A percentile compares a stretch with the other conserved stretches of the same genome.
These are phyloP conservation scores for Arabidopsis arenosa DNA, from an alignment of 345 rosid genomes.

Conservation along the genomic window DNA sequence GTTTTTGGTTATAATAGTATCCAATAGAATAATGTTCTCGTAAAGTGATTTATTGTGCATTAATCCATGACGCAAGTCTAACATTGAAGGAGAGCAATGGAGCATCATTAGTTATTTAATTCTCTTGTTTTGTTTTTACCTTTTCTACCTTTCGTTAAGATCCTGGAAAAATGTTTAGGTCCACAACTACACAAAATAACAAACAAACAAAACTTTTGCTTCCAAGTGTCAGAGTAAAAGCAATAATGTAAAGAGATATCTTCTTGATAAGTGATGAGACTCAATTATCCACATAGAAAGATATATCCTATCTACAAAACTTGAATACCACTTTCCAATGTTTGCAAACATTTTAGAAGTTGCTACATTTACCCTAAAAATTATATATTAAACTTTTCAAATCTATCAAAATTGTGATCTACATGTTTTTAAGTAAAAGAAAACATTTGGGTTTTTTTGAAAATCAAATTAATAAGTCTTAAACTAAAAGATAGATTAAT, in stretches of 20 bases:
- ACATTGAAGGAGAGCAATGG: no score
- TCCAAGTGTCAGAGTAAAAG: not conserved
- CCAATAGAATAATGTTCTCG: no score
- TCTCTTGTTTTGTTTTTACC: no score
- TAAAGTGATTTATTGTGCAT: no score
- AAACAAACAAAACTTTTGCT: not conserved
- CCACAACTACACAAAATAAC: not conserved
- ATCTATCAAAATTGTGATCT: not conserved
- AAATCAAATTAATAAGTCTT: not conserved
- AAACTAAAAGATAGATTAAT: not conserved
- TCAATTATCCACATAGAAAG: not conserved
- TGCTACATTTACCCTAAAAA: not conserved
- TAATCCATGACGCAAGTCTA: no score
- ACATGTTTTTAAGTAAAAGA: not conserved
- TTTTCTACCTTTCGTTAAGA: no score
- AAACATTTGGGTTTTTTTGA: not conserved
- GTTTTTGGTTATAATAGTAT: not conserved
- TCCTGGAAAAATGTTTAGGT: not conserved
- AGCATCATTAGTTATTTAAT: no score
- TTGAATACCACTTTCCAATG: not conserved
- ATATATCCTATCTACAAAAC: not conserved
- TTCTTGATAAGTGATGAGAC: not conserved
- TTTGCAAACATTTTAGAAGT: not conserved
- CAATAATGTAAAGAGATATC: slow-evolving; percentile 1
- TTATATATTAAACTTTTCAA: not conserved